phyloP scores from a whole-genome alignment of 805 yeast genomes.

The Spathaspora hagerdaliae region DNA sequence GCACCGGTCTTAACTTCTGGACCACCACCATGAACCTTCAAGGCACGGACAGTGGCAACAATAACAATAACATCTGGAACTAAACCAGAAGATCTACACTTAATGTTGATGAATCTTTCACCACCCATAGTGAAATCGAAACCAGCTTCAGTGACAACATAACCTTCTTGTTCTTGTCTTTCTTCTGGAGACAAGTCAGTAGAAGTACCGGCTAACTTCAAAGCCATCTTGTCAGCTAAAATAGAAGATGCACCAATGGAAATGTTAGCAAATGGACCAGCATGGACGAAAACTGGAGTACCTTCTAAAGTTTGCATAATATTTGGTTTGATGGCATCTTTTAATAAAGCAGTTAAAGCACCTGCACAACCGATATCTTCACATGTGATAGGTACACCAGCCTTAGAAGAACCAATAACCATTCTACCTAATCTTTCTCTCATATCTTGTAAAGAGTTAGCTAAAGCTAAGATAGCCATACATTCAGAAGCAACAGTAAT shows the following conservation, averaged over 20 bases:
- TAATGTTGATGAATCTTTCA: constrained; percentile 79
- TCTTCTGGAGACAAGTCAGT: constrained; percentile 40
- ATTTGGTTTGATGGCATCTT: constrained; percentile 81
- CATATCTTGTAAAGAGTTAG: constrained; percentile 66
- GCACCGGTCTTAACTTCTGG: constrained; percentile 87
- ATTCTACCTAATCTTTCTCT: constrained; percentile 71
- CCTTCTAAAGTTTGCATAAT: constrained; percentile 87
- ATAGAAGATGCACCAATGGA: constrained; percentile 85
- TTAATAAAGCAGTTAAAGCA: constrained; percentile 75
- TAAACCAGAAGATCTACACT: constrained; percentile 77
- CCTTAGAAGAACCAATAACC: constrained; percentile 65
- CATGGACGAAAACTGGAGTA: constrained; percentile 82
- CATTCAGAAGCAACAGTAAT: constrained; percentile 82
- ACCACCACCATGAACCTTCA: constrained; percentile 86
- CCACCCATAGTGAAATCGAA: constrained; percentile 93
- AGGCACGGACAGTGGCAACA: constrained; percentile 82
- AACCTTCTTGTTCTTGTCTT: constrained; percentile 56
- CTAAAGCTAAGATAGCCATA: constrained; percentile 80
- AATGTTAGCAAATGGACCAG: constrained; percentile 86
- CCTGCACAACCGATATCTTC: constrained; percentile 87
- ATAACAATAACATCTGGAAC: constrained; percentile 74
- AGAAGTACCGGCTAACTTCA: constrained; percentile 69
- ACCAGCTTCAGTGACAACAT: constrained; percentile 84
- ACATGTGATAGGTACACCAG: constrained; percentile 74
- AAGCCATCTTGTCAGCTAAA: constrained; percentile 77